These are phyloP conservation scores for Zarea fungicola DNA, from an alignment of 2,329 filamentous ascomycete species.

Conservation along the genomic window DNA sequence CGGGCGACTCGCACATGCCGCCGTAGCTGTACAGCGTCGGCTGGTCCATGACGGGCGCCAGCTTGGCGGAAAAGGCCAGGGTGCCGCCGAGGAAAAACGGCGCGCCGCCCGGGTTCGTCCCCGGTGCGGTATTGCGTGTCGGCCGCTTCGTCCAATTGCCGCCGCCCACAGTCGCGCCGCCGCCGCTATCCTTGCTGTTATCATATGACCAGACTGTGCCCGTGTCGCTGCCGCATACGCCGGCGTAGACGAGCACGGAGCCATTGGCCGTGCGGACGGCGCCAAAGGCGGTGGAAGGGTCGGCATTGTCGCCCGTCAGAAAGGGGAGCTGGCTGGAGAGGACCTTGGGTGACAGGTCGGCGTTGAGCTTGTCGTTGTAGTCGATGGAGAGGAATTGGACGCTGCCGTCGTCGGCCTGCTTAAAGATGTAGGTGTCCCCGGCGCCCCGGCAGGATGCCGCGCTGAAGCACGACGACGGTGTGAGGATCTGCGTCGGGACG, in stretches of 20 bases:
- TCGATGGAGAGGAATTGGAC: constrained; percentile 60
- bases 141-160: constrained; percentile 25
- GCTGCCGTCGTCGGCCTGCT: constrained; percentile 40
- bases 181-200: constrained; percentile 34
- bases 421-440: constrained; percentile 65
- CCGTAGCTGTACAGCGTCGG: constrained; percentile 71
- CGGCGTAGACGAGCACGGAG: constrained; percentile 67
- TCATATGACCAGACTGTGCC: constrained; percentile 65
- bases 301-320: constrained; percentile 38
- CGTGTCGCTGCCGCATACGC: constrained; percentile 57
- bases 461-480: constrained; percentile 42
- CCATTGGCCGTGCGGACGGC: constrained; percentile 63
- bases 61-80: constrained; percentile 62
- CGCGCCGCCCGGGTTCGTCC: constrained; percentile 21
- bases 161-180: constrained; percentile 14
- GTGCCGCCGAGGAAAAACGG: constrained; percentile 50
- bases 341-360: constrained; percentile 41
- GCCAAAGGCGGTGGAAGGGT: constrained; percentile 52
- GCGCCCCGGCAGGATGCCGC: constrained; percentile 31
- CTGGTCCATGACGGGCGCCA: constrained; percentile 46
- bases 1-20: constrained; percentile 70
- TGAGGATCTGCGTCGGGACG: constrained; percentile 68
- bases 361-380: constrained; percentile 51
- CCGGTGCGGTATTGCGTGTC: constrained; percentile 16
- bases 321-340: constrained; percentile 60